Evolutionary conservation across 495 filamentous ascomycete species (phyloP).

Genomic region (Apodospora peruviana): DNA sequence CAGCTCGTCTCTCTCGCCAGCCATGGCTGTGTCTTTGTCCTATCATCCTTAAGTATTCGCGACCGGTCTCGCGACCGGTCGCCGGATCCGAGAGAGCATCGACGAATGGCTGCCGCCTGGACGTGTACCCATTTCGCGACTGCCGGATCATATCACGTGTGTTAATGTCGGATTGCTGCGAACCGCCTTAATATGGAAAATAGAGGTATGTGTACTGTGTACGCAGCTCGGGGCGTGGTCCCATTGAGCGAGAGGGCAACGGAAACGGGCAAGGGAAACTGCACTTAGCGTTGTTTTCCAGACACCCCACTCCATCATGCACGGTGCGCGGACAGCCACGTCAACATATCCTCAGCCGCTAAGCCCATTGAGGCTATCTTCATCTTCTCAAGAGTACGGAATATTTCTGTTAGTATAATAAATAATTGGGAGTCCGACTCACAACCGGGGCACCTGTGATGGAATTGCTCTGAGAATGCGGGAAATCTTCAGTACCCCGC

Average conservation of each 20-base stretch:
- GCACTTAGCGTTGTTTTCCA: slow-evolving; percentile 3
- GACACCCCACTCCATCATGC: slow-evolving; percentile 11
- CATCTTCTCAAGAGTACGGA: too few species aligned
- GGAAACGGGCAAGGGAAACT: background rate
- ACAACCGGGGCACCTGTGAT: too few species aligned
- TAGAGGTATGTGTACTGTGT: slow-evolving; percentile 8
- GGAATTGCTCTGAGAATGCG: background rate
- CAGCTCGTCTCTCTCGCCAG: too few species aligned
- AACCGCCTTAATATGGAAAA: slow-evolving; percentile 34
- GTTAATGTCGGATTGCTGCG: slow-evolving; percentile 20
- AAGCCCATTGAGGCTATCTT: slow-evolving; percentile 1
- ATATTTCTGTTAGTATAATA: too few species aligned
- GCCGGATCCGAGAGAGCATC: too few species aligned
- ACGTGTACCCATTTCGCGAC: slow-evolving; percentile 15
- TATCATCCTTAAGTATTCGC: too few species aligned
- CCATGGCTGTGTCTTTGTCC: too few species aligned
- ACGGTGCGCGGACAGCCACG: background rate
- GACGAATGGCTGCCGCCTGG: slow-evolving; percentile 2
- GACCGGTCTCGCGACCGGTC: too few species aligned
- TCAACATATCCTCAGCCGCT: background rate
- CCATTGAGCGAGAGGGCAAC: too few species aligned
- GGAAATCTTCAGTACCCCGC: too few species aligned
- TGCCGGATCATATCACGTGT: slow-evolving; percentile 29
- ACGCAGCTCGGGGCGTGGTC: too few species aligned
- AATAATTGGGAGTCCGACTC: too few species aligned